Evolutionary conservation across 805 yeast genomes (phyloP).

Genomic region (Kodamaea restingae): DNA sequence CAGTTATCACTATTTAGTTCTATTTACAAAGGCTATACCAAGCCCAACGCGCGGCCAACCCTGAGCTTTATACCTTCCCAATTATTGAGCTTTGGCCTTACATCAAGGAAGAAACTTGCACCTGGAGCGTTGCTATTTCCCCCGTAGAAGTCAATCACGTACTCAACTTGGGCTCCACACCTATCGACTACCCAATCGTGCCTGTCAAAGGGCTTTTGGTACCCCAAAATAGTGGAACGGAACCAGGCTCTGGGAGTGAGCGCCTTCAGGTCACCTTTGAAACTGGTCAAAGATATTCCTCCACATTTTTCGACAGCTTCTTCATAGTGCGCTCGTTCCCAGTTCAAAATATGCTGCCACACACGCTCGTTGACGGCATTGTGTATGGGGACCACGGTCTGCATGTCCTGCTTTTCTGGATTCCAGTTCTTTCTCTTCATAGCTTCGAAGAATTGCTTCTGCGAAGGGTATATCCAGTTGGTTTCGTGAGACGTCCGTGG

Average conservation of each 20-base stretch:
- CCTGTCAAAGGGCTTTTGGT: conserved; percentile 84
- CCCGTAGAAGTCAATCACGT: conserved; percentile 87
- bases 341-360: conserved; percentile 75
- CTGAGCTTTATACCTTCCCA: conserved; percentile 79
- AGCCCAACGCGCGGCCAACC: conserved; percentile 20
- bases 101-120: conserved; percentile 74
- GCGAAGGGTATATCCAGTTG: conserved; percentile 95
- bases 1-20: background rate
- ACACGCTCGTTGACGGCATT: conserved; percentile 91
- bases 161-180: conserved; percentile 79
- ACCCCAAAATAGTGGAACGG: conserved; percentile 62
- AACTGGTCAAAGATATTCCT: conserved; percentile 78
- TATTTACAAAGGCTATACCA: conserved; percentile 2
- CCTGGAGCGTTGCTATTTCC: conserved; percentile 24
- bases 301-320: conserved; percentile 56
- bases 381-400: conserved; percentile 88
- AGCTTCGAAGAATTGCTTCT: conserved; percentile 90
- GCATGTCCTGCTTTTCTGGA: conserved; percentile 80
- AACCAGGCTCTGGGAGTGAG: conserved; percentile 81
- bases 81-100: conserved; percentile 83
- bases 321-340: conserved; percentile 68
- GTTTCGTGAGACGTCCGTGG: conserved; percentile 62
- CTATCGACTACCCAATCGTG: conserved; percentile 92
- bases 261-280: conserved; percentile 83
- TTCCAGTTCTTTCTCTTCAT: conserved; percentile 89